Evolutionary conservation across 2,329 filamentous ascomycete species (phyloP).

Genomic region (Diaporthe batatas): DNA sequence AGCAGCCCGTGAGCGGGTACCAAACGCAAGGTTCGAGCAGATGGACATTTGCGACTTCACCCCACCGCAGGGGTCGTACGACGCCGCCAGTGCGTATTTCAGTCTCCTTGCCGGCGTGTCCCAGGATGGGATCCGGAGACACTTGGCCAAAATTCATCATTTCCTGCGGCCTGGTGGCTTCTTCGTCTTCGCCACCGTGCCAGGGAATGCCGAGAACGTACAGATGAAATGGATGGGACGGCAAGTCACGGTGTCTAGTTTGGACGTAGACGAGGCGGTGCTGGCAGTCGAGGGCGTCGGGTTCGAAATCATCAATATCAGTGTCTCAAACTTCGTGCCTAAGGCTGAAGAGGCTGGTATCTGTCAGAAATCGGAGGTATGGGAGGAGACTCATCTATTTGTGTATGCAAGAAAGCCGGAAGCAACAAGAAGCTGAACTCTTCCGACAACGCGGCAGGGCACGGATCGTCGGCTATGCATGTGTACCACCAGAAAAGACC

Average conservation of each 20-base stretch:
- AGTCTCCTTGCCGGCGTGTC: conserved; percentile 48
- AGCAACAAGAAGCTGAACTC: too few species aligned
- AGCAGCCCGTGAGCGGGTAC: conserved; percentile 46
- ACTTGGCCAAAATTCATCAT: conserved; percentile 39
- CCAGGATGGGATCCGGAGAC: conserved; percentile 46
- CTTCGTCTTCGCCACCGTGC: conserved; percentile 45
- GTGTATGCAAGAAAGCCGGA: conserved; percentile 47
- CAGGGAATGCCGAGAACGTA: conserved; percentile 44
- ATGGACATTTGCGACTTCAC: conserved; percentile 46
- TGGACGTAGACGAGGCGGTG: conserved; percentile 45
- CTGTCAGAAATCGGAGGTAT: conserved; percentile 46
- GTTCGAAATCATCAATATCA: conserved; percentile 43
- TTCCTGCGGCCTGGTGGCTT: conserved; percentile 43
- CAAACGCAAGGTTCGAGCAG: conserved; percentile 46
- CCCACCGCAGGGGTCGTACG: conserved; percentile 38
- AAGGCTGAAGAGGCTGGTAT: conserved; percentile 46
- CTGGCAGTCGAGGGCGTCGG: conserved; percentile 43
- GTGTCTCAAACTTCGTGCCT: conserved; percentile 44
- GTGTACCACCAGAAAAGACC: too few species aligned
- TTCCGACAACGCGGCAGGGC: too few species aligned
- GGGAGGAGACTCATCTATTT: conserved; percentile 50
- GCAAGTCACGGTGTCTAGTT: conserved; percentile 46
- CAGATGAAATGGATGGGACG: conserved; percentile 48
- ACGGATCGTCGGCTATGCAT: too few species aligned
- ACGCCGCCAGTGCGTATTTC: conserved; percentile 48